Conservation (phyloP, 164 flowering plant species). For the Umbilicus rupestris region DNA sequence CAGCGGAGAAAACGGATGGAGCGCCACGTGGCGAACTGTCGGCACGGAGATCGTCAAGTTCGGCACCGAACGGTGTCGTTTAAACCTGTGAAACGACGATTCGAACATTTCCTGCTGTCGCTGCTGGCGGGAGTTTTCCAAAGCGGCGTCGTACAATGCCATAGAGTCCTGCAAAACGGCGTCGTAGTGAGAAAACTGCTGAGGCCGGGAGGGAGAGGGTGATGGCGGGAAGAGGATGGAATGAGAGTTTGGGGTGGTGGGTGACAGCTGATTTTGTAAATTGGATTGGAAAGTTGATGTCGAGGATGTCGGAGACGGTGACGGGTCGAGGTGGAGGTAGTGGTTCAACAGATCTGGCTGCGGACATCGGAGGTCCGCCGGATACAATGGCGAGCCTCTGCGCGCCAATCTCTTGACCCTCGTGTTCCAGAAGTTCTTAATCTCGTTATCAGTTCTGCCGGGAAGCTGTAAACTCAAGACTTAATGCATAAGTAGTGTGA, state of each 20-base stretch:
- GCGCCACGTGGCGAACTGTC: background rate
- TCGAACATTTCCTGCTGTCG: background rate
- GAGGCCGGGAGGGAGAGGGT: background rate
- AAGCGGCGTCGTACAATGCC: conserved; percentile 1
- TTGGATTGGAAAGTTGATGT: background rate
- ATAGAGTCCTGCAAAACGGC: background rate
- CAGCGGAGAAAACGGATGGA: background rate
- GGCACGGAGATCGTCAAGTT: background rate
- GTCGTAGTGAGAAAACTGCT: background rate
- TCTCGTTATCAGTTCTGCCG: conserved; percentile 49
- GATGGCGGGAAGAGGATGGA: conserved; percentile 1
- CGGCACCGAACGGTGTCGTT: conserved; percentile 5
- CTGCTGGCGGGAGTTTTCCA: conserved; percentile 5
- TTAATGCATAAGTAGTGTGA: background rate
- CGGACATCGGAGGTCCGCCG: conserved; percentile 5
- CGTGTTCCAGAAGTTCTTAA: conserved; percentile 69
- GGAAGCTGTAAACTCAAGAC: conserved; percentile 30
- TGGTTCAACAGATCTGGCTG: background rate
- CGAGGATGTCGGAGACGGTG: background rate
- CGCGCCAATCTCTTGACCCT: conserved; percentile 33
- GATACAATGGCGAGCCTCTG: conserved; percentile 36
- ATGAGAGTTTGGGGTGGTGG: background rate
- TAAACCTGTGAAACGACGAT: background rate
- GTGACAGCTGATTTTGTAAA: background rate
- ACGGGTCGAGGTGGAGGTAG: background rate